A percentile compares a stretch with the other conserved stretches of the same genome.
Conservation (phyloP, 495 filamentous ascomycete genomes). For the Hypoxylon trugodes region DNA sequence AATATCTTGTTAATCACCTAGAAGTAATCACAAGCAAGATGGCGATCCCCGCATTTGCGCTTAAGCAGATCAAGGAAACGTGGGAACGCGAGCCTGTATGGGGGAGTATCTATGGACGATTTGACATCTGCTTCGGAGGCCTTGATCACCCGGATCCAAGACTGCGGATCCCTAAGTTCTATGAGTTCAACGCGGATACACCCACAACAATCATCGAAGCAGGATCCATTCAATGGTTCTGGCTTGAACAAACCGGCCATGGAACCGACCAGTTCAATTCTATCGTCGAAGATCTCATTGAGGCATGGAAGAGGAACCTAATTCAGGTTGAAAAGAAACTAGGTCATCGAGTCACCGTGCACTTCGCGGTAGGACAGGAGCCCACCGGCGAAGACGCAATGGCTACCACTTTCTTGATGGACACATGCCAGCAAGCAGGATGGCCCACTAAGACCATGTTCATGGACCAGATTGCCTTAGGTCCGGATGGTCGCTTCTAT, state of each 20-base stretch:
- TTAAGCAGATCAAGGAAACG: constrained; percentile 8
- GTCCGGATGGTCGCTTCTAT: constrained; percentile 3
- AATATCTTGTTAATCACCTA: not conserved
- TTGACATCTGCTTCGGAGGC: constrained; percentile 17
- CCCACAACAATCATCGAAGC: constrained; percentile 11
- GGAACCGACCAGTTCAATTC: constrained; percentile 15
- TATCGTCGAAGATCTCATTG: constrained; percentile 1
- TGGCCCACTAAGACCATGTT: not conserved
- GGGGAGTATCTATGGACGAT: constrained; percentile 12
- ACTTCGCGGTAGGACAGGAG: constrained; percentile 4
- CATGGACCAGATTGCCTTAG: constrained; percentile 6
- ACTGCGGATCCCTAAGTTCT: constrained; percentile 13
- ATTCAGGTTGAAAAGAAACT: not conserved
- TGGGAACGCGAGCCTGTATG: constrained; percentile 3
- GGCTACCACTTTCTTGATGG: constrained; percentile 10
- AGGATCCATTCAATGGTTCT: constrained; percentile 8
- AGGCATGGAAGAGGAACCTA: constrained; percentile 7
- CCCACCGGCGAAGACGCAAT: constrained; percentile 5
- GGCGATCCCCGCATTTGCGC: constrained; percentile 8
- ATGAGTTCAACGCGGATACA: constrained; percentile 18
- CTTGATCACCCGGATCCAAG: constrained; percentile 10
- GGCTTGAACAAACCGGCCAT: constrained; percentile 20
- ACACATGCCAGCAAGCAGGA: constrained; percentile 12
- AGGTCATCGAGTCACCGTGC: not conserved
- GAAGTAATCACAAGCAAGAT: constrained; percentile 11